A percentile compares a stretch with the other conserved stretches of the same genome.
These are phyloP conservation scores for Gastrodia elata DNA, from an alignment of 106 monocot species.

Conservation along the genomic window DNA sequence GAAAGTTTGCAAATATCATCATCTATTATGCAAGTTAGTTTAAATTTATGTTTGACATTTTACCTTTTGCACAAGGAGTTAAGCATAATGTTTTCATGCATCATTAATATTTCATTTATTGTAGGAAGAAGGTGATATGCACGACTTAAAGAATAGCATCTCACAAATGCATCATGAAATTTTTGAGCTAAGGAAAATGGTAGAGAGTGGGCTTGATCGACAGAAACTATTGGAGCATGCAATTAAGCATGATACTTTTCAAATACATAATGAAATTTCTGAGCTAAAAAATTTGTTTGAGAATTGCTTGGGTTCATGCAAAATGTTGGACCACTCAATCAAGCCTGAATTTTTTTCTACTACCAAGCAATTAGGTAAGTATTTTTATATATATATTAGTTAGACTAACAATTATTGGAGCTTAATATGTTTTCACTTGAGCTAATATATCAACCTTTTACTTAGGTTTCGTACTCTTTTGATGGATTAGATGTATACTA, in stretches of 20 bases:
- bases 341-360: slow-evolving; percentile 45
- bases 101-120: background rate
- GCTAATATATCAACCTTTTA: no score
- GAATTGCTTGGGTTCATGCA: slow-evolving; percentile 57
- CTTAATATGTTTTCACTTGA: no score
- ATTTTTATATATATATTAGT: background rate
- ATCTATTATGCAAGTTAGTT: slow-evolving; percentile 22
- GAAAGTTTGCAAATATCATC: slow-evolving; percentile 26
- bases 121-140: slow-evolving; percentile 37
- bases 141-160: slow-evolving; percentile 41
- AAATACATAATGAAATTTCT: slow-evolving; percentile 45
- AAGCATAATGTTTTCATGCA: background rate
- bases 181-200: slow-evolving; percentile 35
- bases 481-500: no score
- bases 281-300: slow-evolving; percentile 46
- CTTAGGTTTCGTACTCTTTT: no score
- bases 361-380: slow-evolving; percentile 33
- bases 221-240: slow-evolving; percentile 38
- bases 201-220: slow-evolving; percentile 61
- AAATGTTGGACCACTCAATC: slow-evolving; percentile 36
- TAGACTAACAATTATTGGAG: background rate
- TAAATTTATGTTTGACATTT: background rate
- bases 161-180: slow-evolving; percentile 49
- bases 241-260: slow-evolving; percentile 51
- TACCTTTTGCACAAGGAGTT: background rate